Evolutionary conservation across 2,329 filamentous ascomycete species (phyloP).

Genomic region (Aspergillus hortae): DNA sequence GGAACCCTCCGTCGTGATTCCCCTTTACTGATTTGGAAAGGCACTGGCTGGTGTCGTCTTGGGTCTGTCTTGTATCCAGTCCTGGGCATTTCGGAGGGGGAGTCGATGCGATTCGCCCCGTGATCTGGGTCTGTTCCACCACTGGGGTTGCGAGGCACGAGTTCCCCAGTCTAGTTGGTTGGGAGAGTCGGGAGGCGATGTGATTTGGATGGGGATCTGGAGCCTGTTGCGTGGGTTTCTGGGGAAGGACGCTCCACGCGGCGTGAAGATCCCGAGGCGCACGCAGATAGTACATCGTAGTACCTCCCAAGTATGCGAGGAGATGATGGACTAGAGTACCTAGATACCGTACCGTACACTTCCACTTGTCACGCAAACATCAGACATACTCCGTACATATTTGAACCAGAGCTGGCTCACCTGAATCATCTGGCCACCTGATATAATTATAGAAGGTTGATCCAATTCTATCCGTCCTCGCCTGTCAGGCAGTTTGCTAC

Average conservation of each 20-base stretch:
- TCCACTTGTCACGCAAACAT: too few species aligned
- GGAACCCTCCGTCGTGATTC: neutral
- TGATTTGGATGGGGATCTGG: neutral
- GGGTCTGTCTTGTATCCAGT: neutral
- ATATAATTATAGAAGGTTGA: too few species aligned
- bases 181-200: neutral
- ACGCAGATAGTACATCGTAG: too few species aligned
- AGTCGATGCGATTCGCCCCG: conserved; percentile 1
- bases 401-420: too few species aligned
- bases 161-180: neutral
- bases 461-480: neutral
- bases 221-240: neutral
- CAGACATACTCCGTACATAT: too few species aligned
- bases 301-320: too few species aligned
- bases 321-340: neutral
- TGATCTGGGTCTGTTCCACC: conserved; percentile 6
- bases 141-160: neutral
- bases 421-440: too few species aligned
- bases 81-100: neutral
- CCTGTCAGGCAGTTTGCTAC: neutral
- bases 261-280: conserved; percentile 13
- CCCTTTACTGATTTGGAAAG: conserved; percentile 10
- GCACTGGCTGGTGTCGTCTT: neutral
- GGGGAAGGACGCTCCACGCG: conserved; percentile 4
- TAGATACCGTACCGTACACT: neutral